phyloP scores from a whole-genome alignment of 805 yeast genomes.

The Hanseniaspora pseudoguilliermondii region DNA sequence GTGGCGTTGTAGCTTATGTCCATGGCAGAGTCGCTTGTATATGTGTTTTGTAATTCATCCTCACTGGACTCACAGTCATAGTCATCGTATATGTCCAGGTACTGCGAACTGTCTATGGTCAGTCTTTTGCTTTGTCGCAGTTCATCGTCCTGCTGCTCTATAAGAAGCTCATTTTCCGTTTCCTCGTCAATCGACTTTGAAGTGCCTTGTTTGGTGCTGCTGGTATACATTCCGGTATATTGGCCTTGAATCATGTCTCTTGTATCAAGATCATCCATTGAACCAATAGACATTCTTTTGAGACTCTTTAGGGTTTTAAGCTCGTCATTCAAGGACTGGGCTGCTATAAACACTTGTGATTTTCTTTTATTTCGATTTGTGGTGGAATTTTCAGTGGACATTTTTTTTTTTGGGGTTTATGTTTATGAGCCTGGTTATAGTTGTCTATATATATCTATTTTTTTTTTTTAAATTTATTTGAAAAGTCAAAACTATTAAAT shows the following conservation, averaged over 20 bases:
- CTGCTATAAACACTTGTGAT: constrained; percentile 46
- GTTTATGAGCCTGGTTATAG: background rate
- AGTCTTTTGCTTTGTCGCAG: constrained; percentile 10
- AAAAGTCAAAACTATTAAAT: background rate
- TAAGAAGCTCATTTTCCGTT: background rate
- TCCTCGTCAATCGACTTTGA: background rate
- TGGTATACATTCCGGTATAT: constrained; percentile 1
- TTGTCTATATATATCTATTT: background rate
- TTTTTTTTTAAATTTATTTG: background rate
- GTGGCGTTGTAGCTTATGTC: constrained; percentile 12
- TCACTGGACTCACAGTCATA: constrained; percentile 10
- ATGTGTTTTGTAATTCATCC: background rate
- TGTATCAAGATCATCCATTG: constrained; percentile 26
- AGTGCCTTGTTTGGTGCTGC: constrained; percentile 31
- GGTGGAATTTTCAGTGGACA: background rate
- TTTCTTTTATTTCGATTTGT: constrained; percentile 26
- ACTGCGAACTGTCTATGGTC: constrained; percentile 5
- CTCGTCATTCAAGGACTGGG: constrained; percentile 64
- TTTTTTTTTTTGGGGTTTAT: background rate
- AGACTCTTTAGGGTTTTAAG: constrained; percentile 59
- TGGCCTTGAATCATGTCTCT: constrained; percentile 1
- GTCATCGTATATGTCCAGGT: constrained; percentile 6
- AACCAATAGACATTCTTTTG: constrained; percentile 60
- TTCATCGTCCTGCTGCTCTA: background rate
- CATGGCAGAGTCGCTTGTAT: background rate